Base-by-base conservation (phyloP, 1,284 basidiomycete genomes). In the Irpex sp. region DNA sequence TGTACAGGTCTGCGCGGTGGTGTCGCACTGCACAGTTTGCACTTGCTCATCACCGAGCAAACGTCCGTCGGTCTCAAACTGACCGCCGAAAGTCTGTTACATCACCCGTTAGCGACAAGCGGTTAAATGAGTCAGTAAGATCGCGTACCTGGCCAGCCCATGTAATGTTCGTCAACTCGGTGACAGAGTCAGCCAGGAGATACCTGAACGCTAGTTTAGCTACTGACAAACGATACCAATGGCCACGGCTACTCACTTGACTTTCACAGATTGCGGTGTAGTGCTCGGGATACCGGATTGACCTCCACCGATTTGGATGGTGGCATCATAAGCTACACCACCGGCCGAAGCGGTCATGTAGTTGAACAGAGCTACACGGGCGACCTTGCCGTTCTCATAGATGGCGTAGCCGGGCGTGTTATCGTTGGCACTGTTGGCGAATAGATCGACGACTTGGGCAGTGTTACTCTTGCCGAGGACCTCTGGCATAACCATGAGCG, bases 1-100 rank as follows among this genome's bases (percentile, higher is more conserved):
- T 15, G 73, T 67, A 74, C 92, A 93, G 2, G 77, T 75, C 61
- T 84, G 83, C 65, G 78, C 74, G 8, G 72, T 70, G 38, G 76
- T 73, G 68, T 82, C 77, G 75, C 91, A 93, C 4, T 73, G 66
- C 21, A 91, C 81, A 0, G 81, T 84, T 63, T 80, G 74, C 2
- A 89, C 80, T 52, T 79, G 71, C 51, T 84, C 75, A 0, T 75
- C 70, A 40, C 88, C 88, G 56, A 77, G 74, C n/a, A 86, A 78
- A 38, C 85, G 82, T 0, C 92, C 92, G 69, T 86, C 89, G 0
- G 86, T 86, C 40, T 78, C 73, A 71, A 88, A 91, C 36, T 76
- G 76, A 7, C 73, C 76, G 8, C 89, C 91, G 64, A 92, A 84
- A 0, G 87, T 91, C 82, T 93, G 84, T 0, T 19, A 17, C 57